Evolutionary conservation across 345 rosid species (phyloP).

Genomic region (Mallotus nudiflorus): DNA sequence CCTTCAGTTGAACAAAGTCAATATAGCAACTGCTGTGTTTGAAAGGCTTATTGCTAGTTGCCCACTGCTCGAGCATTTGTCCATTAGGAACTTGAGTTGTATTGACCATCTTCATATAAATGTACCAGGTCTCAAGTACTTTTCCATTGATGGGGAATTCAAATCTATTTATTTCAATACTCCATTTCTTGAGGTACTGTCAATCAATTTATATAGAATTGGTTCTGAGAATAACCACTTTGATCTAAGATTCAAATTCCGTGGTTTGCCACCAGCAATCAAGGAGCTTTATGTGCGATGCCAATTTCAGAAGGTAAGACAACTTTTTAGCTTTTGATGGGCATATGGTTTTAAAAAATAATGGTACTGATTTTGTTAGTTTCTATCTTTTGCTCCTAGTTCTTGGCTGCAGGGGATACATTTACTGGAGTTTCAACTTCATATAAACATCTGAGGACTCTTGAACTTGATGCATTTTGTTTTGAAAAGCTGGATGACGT

Average conservation of each 20-base stretch:
- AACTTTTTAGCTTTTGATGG: neutral
- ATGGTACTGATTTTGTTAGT: neutral
- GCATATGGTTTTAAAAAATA: neutral
- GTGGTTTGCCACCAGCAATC: slow-evolving; percentile 11
- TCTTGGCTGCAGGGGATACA: slow-evolving; percentile 11
- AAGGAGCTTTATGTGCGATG: slow-evolving; percentile 18
- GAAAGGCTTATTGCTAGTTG: slow-evolving; percentile 12
- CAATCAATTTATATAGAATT: slow-evolving; percentile 3
- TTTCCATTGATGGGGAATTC: slow-evolving; percentile 14
- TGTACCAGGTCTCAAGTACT: slow-evolving; percentile 3
- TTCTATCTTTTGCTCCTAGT: slow-evolving; percentile 11
- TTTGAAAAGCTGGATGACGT: slow-evolving; percentile 12
- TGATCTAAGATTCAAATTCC: slow-evolving; percentile 10
- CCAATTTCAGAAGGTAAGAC: slow-evolving; percentile 7
- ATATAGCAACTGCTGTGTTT: neutral
- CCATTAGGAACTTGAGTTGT: neutral
- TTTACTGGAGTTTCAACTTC: neutral
- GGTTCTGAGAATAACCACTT: slow-evolving; percentile 5
- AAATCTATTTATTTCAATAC: slow-evolving; percentile 8
- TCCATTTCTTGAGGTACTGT: neutral
- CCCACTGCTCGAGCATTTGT: slow-evolving; percentile 10
- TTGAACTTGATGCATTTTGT: slow-evolving; percentile 3
- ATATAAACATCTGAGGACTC: slow-evolving; percentile 5
- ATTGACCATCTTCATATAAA: slow-evolving; percentile 10
- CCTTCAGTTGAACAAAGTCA: slow-evolving; percentile 10